Evolutionary conservation across 2,329 filamentous ascomycete species (phyloP).

Genomic region (Talaromyces sp.): DNA sequence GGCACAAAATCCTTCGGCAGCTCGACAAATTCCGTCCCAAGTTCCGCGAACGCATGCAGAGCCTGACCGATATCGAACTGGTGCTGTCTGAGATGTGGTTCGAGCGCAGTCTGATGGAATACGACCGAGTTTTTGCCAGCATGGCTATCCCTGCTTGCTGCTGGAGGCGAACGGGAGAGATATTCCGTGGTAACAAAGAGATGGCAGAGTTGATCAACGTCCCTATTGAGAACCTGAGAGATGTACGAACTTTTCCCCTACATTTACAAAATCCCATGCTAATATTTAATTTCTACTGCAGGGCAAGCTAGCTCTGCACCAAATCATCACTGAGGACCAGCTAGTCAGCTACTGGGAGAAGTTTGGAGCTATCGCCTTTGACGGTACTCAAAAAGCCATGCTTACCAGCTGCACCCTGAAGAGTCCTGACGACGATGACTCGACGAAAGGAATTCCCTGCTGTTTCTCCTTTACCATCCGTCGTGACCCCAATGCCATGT

Average conservation of each 20-base stretch:
- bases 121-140: constrained; percentile 95
- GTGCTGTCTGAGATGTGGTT: constrained; percentile 99
- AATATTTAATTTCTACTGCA: constrained; percentile 30
- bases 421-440: constrained; percentile 64
- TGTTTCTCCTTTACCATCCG: constrained; percentile 98
- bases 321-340: constrained; percentile 91
- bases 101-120: constrained; percentile 91
- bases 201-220: constrained; percentile 97
- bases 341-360: constrained; percentile 98
- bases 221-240: constrained; percentile 80
- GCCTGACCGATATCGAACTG: constrained; percentile 85
- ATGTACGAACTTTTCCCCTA: constrained; percentile 55
- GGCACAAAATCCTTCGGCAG: constrained; percentile 86
- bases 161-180: constrained; percentile 94
- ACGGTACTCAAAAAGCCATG: constrained; percentile 87
- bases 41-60: constrained; percentile 91
- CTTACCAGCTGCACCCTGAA: constrained; percentile 90
- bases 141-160: constrained; percentile 98
- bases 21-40: constrained; percentile 91
- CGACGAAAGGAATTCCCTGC: constrained; percentile 73
- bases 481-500: constrained; percentile 95
- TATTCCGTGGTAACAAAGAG: constrained; percentile 95
- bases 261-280: neutral
- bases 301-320: constrained; percentile 92
- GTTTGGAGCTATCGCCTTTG: constrained; percentile 95